Percentiles rank a stretch among this genome's conserved stretches.
phyloP scores from a whole-genome alignment of 805 yeast genomes.

The Candida dajiaensis region DNA sequence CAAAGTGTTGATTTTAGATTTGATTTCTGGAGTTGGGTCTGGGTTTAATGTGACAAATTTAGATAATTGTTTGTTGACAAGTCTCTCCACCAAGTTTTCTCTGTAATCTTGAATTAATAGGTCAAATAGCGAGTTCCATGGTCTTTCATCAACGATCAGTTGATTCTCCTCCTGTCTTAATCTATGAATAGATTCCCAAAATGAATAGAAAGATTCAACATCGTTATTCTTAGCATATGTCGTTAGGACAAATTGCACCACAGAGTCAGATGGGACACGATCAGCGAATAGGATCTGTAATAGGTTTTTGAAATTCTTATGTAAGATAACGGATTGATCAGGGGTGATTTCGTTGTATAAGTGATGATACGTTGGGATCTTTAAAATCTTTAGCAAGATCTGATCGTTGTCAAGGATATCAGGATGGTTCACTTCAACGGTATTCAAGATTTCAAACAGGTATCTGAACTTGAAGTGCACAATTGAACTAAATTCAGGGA shows the following conservation, averaged over 20 bases:
- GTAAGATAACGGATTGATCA: neutral
- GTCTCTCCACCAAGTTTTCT: conserved; percentile 12
- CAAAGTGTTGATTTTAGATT: conserved; percentile 1
- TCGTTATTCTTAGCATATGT: conserved; percentile 17
- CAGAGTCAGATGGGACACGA: conserved; percentile 1
- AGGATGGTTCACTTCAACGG: conserved; percentile 9
- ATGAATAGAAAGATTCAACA: conserved; percentile 12
- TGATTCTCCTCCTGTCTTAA: neutral
- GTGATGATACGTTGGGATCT: conserved; percentile 20
- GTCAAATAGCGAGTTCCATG: conserved; percentile 16
- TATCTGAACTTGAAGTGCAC: conserved; percentile 4
- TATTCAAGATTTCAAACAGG: conserved; percentile 9
- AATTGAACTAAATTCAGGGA: conserved; percentile 1
- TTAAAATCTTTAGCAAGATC: conserved; percentile 11
- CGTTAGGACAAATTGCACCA: conserved; percentile 15
- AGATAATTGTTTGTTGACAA: conserved; percentile 10
- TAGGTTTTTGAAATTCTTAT: conserved; percentile 10
- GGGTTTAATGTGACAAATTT: conserved; percentile 6
- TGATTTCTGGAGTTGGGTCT: conserved; percentile 1
- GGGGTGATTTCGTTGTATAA: conserved; percentile 10
- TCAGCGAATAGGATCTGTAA: conserved; percentile 8
- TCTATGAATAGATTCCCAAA: conserved; percentile 12
- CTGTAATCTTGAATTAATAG: conserved; percentile 10
- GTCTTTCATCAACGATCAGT: conserved; percentile 15
- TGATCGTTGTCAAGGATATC: conserved; percentile 9